Evolutionary conservation across 768 basidiomycete genomes (phyloP).

Genomic region (Mycena rosella): DNA sequence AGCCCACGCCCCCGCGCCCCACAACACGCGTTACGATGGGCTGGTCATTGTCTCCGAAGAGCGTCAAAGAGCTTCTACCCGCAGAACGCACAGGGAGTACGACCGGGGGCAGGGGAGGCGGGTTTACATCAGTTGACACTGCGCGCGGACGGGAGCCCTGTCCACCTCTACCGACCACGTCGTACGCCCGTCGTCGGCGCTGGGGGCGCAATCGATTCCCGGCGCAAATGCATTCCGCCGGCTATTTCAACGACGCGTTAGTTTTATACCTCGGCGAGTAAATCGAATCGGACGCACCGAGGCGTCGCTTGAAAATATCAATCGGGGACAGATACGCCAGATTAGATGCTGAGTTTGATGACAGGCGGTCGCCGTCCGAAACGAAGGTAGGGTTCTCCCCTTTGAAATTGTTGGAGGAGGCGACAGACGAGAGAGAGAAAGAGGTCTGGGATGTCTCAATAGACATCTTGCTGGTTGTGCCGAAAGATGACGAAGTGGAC

Average conservation of each 20-base stretch:
- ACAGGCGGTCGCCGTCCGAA: too few relatives aligned
- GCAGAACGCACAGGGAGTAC: too few relatives aligned
- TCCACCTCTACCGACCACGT: slow-evolving; percentile 28
- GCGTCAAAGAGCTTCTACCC: not conserved
- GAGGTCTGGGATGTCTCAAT: slow-evolving; percentile 15
- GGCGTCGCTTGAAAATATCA: slow-evolving; percentile 15
- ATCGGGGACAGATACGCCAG: slow-evolving; percentile 22
- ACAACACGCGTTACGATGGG: slow-evolving; percentile 13
- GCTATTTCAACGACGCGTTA: too few relatives aligned
- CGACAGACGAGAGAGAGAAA: not conserved
- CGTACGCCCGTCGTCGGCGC: slow-evolving; percentile 6
- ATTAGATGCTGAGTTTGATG: too few relatives aligned
- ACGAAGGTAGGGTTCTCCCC: too few relatives aligned
- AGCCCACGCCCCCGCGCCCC: slow-evolving; percentile 27
- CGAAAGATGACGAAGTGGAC: not conserved
- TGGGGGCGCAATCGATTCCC: not conserved
- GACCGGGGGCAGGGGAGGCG: too few relatives aligned
- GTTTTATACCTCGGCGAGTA: too few relatives aligned
- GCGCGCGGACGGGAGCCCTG: slow-evolving; percentile 28
- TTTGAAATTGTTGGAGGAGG: too few relatives aligned
- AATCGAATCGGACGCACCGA: not conserved
- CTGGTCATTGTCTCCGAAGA: not conserved
- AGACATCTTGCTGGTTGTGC: slow-evolving; percentile 13
- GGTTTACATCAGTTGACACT: not conserved
- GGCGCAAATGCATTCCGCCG: slow-evolving; percentile 4